Base-by-base conservation (phyloP, 768 basidiomycete species). In the Pisolithus marmoratus region DNA sequence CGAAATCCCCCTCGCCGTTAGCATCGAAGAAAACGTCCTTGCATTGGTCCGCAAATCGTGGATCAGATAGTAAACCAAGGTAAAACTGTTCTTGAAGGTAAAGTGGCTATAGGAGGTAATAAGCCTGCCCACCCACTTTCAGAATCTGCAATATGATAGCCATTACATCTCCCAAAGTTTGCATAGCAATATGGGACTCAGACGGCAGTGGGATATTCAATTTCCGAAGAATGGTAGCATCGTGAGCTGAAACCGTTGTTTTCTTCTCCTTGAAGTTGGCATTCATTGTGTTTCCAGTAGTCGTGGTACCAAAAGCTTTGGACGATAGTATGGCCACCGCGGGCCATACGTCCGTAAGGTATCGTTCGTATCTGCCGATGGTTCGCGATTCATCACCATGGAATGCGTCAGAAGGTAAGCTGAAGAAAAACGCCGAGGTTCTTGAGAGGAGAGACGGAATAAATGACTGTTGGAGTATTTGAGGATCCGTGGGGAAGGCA, bases 401-500 rank as follows among this genome's bases (percentile, higher is more conserved):
- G 9, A 53, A 37, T 22, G 26, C n/a, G 17, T 53, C 19, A 1
- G 41, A 29, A 47, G 51, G 52, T 7, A 54, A 38, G 38, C 54
- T 46, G n/a, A 56, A 45, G 23, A 68, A 56, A 50, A 44, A 65
- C 6, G 46, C n/a, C 11, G 59, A 61, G 27, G 65, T 41, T n/a
- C 46, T 50, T 11, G 44, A 42, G 8, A 68, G 48, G 23, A 67
- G 37, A 24, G 50, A 55, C 14, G 43, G 50, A 14, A 54, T 47
- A 17, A 45, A 46, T 15, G 67, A 65, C n/a, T 24, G 43, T 8
- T 38, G 38, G 49, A 63, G 65, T 14, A 20, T 54, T 29, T 51
- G 53, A 29, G 53, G 36, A n/a, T 49, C 58, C 1, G 46, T 46
- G 2, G 71, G 72, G 50, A 72, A 72, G 12, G 50, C 55, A 17